Base-by-base conservation (phyloP, 192 early-diverging fungal species). In the Coemansia asiatica region DNA sequence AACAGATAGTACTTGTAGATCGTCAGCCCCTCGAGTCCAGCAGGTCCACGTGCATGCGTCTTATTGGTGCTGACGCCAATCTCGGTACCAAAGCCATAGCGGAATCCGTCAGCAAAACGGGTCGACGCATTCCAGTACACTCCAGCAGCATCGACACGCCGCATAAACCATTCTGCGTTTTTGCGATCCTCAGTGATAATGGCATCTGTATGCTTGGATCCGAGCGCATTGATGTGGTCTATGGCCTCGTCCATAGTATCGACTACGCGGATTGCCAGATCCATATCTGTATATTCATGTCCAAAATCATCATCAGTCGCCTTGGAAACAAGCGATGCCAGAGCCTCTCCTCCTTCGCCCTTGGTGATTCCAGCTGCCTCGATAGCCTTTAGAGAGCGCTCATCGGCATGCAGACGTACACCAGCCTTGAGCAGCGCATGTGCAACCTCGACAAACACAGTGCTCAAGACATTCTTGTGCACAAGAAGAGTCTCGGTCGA, bases 11-110 rank as follows among this genome's bases (percentile, higher is more conserved):
- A 98, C 79, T 97, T 98, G 89, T 98, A 98, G 61, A 97, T 97
- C n/a, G 96, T 90, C 51, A 99, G 76, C 9, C 97, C 95, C 82
- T 98, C 95, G 51, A 99, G 81, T 0, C 97, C 97, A 4, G 97
- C 97, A 1, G 97, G 97, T 4, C 97, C 97, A 57, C 97, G 87
- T 10, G 97, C 97, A 72, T 99, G 97, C 1, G 95, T 98, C 80
- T 99, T 99, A 85, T 99, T 99, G 58, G 97, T 99, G 68, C 91
- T 93, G 27, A 92, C 93, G 26, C 97, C 97, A 63, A 98, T 94
- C 79, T 98, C 97, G 0, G 97, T 91, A 28, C 97, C 97, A 83
- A 98, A 98, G 18, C 97, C 97, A 80, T 96, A 97, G 58, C 95
- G 87, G 88, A 98, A 98, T 7, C 97, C 97, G 74, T 98, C 97